phyloP scores from a whole-genome alignment of 1,284 basidiomycete species.

The Ustilago curta region DNA sequence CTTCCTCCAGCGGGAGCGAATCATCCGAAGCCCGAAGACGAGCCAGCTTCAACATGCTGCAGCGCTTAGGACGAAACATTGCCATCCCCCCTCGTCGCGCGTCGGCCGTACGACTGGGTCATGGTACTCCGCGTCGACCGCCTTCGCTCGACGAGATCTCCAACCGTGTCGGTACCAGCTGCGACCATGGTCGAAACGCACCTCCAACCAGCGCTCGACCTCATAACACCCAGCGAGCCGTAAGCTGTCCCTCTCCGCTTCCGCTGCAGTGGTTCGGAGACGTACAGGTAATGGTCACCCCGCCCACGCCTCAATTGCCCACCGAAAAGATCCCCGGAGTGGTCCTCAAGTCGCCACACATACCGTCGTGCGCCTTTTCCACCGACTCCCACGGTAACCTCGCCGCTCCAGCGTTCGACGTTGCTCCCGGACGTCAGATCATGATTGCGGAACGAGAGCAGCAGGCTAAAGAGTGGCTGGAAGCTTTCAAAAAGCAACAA shows the following conservation, averaged over 20 bases:
- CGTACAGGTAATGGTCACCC: constrained; percentile 43
- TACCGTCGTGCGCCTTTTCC: constrained; percentile 9
- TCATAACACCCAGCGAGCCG: constrained; percentile 16
- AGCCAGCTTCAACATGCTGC: constrained; percentile 37
- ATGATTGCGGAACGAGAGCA: constrained; percentile 26
- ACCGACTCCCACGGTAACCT: constrained; percentile 30
- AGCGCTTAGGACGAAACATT: constrained; percentile 15
- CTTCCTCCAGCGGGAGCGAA: constrained; percentile 22
- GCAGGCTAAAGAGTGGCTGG: constrained; percentile 24
- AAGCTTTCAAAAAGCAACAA: constrained; percentile 21
- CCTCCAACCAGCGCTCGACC: constrained; percentile 6
- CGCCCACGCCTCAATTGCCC: constrained; percentile 31
- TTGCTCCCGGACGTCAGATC: constrained; percentile 32
- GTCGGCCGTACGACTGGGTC: constrained; percentile 19
- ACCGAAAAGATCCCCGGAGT: constrained; percentile 25
- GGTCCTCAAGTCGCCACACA: constrained; percentile 21
- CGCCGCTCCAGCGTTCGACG: constrained; percentile 33
- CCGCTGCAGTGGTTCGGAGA: constrained; percentile 22
- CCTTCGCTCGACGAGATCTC: constrained; percentile 42
- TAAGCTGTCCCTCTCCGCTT: constrained; percentile 40
- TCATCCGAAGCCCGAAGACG: constrained; percentile 28
- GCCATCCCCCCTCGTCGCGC: constrained; percentile 20
- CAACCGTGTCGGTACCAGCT: constrained; percentile 17
- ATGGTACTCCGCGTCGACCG: constrained; percentile 27
- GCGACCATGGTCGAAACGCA: neutral